Conservation (phyloP, 805 yeast genomes). For the Wickerhamiella australiensis region DNA sequence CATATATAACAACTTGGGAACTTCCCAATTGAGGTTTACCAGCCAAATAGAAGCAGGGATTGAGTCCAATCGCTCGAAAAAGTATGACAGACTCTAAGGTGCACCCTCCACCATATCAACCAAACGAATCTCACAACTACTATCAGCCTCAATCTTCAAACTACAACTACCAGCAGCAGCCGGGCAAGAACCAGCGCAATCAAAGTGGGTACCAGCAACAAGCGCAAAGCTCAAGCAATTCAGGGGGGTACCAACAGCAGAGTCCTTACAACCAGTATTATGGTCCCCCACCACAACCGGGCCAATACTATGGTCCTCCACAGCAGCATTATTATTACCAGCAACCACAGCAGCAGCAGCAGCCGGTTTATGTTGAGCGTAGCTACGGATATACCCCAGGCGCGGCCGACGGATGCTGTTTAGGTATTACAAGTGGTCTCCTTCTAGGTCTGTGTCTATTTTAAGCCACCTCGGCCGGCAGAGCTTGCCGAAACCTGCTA, state of each 20-base stretch:
- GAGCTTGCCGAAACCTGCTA: too few species aligned
- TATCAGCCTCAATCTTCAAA: neutral
- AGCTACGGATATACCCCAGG: neutral
- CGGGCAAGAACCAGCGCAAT: too few species aligned
- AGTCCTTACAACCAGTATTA: neutral
- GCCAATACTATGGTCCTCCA: neutral
- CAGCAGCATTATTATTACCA: neutral
- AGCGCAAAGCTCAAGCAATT: neutral
- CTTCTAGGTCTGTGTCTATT: neutral
- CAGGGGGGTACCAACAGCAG: neutral
- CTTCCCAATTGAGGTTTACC: too few species aligned
- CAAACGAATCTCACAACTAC: neutral
- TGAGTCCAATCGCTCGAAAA: too few species aligned
- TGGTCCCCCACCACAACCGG: neutral
- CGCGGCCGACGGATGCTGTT: neutral
- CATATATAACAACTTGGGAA: too few species aligned
- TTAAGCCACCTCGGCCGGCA: neutral
- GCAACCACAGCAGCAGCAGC: slow-evolving; percentile 3
- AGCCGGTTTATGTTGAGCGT: slow-evolving; percentile 9
- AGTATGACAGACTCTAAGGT: neutral
- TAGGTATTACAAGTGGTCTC: neutral
- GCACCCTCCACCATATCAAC: neutral
- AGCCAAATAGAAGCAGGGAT: too few species aligned
- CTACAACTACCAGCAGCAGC: too few species aligned
- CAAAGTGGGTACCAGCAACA: neutral